Conservation (phyloP, 2,329 filamentous ascomycete genomes). For the Claviceps capensis region DNA sequence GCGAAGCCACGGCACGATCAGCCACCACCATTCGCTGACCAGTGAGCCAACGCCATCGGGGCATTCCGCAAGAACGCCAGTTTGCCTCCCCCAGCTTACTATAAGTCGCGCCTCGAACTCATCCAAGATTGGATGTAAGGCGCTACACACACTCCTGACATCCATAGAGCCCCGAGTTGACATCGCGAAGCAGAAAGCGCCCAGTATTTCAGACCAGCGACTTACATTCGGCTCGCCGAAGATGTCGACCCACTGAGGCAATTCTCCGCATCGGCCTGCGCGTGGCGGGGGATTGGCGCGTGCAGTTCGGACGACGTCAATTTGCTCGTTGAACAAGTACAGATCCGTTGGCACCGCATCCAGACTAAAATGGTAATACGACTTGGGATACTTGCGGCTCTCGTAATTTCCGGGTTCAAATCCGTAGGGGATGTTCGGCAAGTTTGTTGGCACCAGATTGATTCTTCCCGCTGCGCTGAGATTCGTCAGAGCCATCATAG, state of each 20-base stretch:
- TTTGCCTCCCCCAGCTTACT: conserved; percentile 41
- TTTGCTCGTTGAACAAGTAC: conserved; percentile 43
- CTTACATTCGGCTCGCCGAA: conserved; percentile 43
- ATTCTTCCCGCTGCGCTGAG: conserved; percentile 47
- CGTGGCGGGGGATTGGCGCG: conserved; percentile 26
- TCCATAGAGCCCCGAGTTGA: conserved; percentile 47
- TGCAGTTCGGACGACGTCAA: conserved; percentile 26
- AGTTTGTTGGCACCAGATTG: conserved; percentile 35
- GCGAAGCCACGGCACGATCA: conserved; percentile 28
- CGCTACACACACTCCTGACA: conserved; percentile 35
- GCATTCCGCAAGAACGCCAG: conserved; percentile 35
- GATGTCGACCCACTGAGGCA: conserved; percentile 63
- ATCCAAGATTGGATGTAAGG: conserved; percentile 45
- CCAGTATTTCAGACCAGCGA: conserved; percentile 51
- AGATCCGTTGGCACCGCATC: conserved; percentile 46
- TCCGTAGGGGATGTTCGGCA: conserved; percentile 52
- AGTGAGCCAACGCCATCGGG: conserved; percentile 27
- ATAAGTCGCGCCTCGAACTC: conserved; percentile 47
- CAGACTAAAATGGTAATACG: conserved; percentile 50
- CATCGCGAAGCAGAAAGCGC: conserved; percentile 47
- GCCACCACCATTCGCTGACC: conserved; percentile 56
- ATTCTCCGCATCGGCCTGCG: conserved; percentile 28
- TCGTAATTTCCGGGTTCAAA: conserved; percentile 61
- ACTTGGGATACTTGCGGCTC: conserved; percentile 52
- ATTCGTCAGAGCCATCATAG: conserved; percentile 53